phyloP scores from a whole-genome alignment of 176 grass and related monocot species.

The Ananas comosus region DNA sequence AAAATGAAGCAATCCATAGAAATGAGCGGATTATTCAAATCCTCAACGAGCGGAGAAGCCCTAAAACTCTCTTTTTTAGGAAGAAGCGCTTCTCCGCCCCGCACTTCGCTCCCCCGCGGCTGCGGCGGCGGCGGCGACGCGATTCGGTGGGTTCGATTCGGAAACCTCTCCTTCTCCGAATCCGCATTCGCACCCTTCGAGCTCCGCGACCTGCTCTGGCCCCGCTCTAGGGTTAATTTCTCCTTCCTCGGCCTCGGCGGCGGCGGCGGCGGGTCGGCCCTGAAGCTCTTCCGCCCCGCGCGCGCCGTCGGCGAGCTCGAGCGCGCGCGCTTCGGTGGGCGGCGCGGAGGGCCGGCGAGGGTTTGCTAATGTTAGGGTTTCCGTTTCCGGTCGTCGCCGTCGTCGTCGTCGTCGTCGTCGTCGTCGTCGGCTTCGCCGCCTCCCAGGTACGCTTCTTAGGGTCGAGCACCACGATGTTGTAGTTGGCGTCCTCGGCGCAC shows the following conservation, averaged over 20 bases:
- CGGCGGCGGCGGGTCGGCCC: conserved; percentile 1
- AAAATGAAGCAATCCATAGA: conserved; percentile 45
- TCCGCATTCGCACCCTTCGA: no score
- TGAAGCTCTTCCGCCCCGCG: conserved; percentile 15
- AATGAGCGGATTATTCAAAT: conserved; percentile 35
- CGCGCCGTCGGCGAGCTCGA: conserved; percentile 16
- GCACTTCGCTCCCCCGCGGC: neutral
- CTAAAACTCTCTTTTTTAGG: neutral
- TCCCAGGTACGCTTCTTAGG: conserved; percentile 4
- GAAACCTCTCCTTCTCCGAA: no score
- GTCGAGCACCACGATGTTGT: conserved; percentile 15
- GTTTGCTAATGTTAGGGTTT: no score
- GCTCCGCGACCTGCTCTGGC: no score
- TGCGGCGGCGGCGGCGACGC: no score
- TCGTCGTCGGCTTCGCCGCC: neutral
- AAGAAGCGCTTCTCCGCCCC: neutral
- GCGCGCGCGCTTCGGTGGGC: conserved; percentile 17
- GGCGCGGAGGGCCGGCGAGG: no score
- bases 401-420: neutral
- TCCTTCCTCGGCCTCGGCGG: neutral
- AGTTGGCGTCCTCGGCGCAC: neutral
- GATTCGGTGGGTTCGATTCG: no score
- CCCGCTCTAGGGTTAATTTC: neutral
- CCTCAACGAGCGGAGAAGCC: neutral
- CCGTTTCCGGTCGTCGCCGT: neutral